Evolutionary conservation across 1,284 basidiomycete species (phyloP), one percentile per base, ranked within the genome.

Genomic region (Agaricales sp.): DNA sequence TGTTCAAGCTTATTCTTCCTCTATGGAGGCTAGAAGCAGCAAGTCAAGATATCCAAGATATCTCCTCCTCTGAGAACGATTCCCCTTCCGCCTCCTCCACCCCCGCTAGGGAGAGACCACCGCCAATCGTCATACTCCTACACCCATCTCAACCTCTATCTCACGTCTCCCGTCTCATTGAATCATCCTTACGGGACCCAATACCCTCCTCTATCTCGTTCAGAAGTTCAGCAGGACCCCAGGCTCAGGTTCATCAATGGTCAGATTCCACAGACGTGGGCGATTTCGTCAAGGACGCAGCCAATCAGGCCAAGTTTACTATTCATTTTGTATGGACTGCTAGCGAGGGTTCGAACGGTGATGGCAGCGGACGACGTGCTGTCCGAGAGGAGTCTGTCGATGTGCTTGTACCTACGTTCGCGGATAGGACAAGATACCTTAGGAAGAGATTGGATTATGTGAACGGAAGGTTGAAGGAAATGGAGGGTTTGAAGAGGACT

Each of bases 1-100:
- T 83, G 12, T 81, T 82, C 69, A 82, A 82, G 58, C 66, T 83
- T 14, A 74, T 82, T 44, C 61, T 83, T 0, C 80, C 80, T 0
- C 58, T 83, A 3, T 64, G 61, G 3, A 54, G 56, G 21, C 52
- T 68, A 4, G 57, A 45, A 44, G 12, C 47, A 18, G 19, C 55
- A 51, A 3, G 47, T 23, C n/a, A n/a, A n/a, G n/a, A n/a, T n/a
- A n/a, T n/a, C n/a, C n/a, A n/a, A n/a, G 44, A 56, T 51, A n/a
- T n/a, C 30, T 35, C 30, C 30, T n/a, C 8, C 8, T n/a, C 30
- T n/a, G n/a, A n/a, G 8, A 21, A 8, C 41, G 13, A n/a, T 11
- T n/a, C 41, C 50, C 50, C 35, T 19, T 41, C 1, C 2, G 45
- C 25, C 43, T 47, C 45, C 37, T 52, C 49, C 35, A 51, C 20